Percentiles rank a stretch among this genome's conserved stretches.
Evolutionary conservation across 192 early-diverging fungal species (phyloP).

Genomic region (Backusella liffmaniae): DNA sequence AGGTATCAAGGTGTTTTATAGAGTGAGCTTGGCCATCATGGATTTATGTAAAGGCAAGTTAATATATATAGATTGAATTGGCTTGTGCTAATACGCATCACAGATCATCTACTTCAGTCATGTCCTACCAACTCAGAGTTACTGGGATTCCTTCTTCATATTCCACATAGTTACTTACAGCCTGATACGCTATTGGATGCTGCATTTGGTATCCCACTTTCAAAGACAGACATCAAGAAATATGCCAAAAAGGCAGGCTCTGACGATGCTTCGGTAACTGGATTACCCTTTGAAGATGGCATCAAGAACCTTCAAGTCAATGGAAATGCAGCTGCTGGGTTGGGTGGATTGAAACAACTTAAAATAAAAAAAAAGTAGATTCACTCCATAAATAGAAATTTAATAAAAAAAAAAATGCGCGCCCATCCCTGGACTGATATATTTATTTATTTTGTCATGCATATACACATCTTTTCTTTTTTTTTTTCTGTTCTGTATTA

Average conservation of each 20-base stretch:
- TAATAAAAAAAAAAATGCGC: background rate
- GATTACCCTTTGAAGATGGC: conserved; percentile 33
- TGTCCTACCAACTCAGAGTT: conserved; percentile 78
- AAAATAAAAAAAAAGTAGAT: background rate
- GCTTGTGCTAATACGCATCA: no score
- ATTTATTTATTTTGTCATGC: background rate
- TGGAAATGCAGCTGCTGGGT: background rate
- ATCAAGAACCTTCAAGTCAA: conserved; percentile 34
- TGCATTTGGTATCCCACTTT: conserved; percentile 69
- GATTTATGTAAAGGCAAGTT: conserved; percentile 42
- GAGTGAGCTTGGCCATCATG: conserved; percentile 78
- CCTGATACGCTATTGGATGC: conserved; percentile 66
- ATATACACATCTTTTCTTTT: background rate
- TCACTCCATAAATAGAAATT: background rate
- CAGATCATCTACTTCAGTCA: conserved; percentile 63
- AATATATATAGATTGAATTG: background rate
- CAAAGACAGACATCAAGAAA: conserved; percentile 49
- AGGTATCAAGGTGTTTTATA: conserved; percentile 82
- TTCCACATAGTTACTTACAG: conserved; percentile 64
- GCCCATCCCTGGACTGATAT: background rate
- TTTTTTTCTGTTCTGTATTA: background rate
- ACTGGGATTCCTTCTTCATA: conserved; percentile 74
- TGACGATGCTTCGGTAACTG: conserved; percentile 18
- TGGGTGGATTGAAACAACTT: background rate
- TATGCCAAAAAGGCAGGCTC: conserved; percentile 38